A percentile compares a stretch with the other conserved stretches of the same genome.
Conservation (phyloP, 1,284 basidiomycete species). For the Vanrija sp. region DNA sequence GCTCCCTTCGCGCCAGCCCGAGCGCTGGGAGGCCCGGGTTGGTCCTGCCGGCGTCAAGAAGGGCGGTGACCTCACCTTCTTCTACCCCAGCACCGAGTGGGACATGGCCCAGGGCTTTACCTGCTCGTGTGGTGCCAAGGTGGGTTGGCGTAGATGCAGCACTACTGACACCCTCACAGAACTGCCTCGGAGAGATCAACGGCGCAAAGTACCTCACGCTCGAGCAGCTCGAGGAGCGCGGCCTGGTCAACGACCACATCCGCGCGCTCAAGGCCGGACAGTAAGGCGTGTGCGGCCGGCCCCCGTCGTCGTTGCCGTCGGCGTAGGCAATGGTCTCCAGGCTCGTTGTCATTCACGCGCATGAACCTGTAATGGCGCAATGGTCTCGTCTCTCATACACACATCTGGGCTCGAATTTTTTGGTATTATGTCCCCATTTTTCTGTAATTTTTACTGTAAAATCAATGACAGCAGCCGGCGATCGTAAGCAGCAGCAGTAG, state of each 20-base stretch:
- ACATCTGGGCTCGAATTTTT: too few relatives aligned
- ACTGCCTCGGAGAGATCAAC: conserved; percentile 49
- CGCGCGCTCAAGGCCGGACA: conserved; percentile 37
- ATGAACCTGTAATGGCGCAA: too few relatives aligned
- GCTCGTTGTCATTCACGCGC: too few relatives aligned
- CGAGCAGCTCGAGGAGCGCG: conserved; percentile 40
- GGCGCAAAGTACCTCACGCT: conserved; percentile 49
- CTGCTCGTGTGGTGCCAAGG: conserved; percentile 55
- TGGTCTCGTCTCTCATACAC: too few relatives aligned
- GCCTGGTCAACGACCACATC: conserved; percentile 47
- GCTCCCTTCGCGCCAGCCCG: conserved; percentile 51
- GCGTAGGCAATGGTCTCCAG: too few relatives aligned
- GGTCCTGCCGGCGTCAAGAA: conserved; percentile 34
- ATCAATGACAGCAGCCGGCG: too few relatives aligned
- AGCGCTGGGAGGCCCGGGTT: conserved; percentile 52
- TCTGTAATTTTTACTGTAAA: too few relatives aligned
- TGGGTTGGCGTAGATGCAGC: conserved; percentile 19
- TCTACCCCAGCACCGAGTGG: conserved; percentile 69
- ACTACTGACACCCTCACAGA: conserved; percentile 14
- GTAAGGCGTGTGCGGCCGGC: background rate
- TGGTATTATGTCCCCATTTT: too few relatives aligned
- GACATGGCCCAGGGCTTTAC: conserved; percentile 64
- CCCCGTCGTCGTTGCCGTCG: too few relatives aligned
- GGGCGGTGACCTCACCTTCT: conserved; percentile 57
- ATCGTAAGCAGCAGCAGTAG: too few relatives aligned